Evolutionary conservation across 345 rosid species (phyloP), one percentile per base, ranked within the genome.

Genomic region (Citrus medica): DNA sequence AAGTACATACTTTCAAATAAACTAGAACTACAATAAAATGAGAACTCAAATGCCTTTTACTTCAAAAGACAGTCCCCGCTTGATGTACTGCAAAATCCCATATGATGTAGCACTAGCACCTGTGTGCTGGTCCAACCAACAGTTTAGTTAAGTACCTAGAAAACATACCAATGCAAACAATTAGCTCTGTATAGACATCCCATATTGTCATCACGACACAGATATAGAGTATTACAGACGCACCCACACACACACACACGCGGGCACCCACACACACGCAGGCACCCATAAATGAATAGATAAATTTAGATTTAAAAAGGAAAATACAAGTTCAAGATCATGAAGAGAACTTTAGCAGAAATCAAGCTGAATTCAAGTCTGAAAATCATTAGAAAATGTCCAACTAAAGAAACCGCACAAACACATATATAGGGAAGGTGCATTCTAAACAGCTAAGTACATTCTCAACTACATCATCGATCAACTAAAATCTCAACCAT

Each of bases 131-230:
- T 64, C 71, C 72, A 75, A 80, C 24, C 30, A 46, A 46, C 0
- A 5, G 60, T 75, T 62, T 38, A 56, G 51, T 69, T 65, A 76
- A 55, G 83, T 80, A 64, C 77, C 83, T 80, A 16, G 55, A 69
- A 64, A 9, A 33, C 72, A 64, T 40, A 37, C 37, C 59, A 71
- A 75, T 14, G 30, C 33, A 33, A 48, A 14, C 30, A 27, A 37
- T 27, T 48, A 75, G 35, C 61, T 80, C 67, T 55, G 32, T 6
- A 25, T 4, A 19, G 6, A 63, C 53, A 63, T 9, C 27, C 24
- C 38, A 25, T 53, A 62, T 51, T 37, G 25, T 69, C 8, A 12
- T 12, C 40, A 59, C 32, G 56, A 61, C 69, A 38, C 46, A 5
- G 46, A 40, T 2, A 37, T 21, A 35, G n/a, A 30, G 35, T 33